phyloP scores from a whole-genome alignment of 208 protist species.

The Trypanosomatidae sp. region DNA sequence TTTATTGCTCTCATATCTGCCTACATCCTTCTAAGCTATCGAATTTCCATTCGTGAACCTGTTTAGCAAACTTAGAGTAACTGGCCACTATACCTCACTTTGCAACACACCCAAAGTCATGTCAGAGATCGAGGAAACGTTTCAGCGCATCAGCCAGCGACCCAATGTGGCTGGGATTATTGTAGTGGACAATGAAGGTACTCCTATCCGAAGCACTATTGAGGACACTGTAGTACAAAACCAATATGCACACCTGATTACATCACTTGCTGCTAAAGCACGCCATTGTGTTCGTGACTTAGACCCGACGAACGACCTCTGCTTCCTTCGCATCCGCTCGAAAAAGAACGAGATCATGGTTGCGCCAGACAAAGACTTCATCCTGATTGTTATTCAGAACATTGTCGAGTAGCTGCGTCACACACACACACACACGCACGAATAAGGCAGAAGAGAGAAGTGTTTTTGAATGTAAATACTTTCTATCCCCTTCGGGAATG shows the following conservation, averaged over 20 bases:
- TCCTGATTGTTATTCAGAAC: conserved; percentile 92
- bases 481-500: neutral
- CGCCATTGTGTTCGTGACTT: conserved; percentile 94
- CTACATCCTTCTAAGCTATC: neutral
- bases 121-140: conserved; percentile 95
- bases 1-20: neutral
- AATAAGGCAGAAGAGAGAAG: neutral
- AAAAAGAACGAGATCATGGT: conserved; percentile 98
- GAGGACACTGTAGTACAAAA: conserved; percentile 89
- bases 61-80: neutral
- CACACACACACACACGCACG: neutral
- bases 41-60: neutral
- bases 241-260: conserved; percentile 95
- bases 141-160: conserved; percentile 94
- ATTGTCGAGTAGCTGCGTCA: conserved; percentile 40
- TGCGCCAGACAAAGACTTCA: conserved; percentile 92
- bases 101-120: conserved; percentile 32
- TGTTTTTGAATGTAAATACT: conserved; percentile 10
- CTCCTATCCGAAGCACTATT: conserved; percentile 90
- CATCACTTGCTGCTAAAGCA: conserved; percentile 92
- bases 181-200: conserved; percentile 94
- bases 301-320: conserved; percentile 96
- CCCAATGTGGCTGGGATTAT: conserved; percentile 95
- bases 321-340: conserved; percentile 94
- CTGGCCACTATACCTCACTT: neutral